Conservation (phyloP, 768 basidiomycete genomes). For the Pholiota conissans region DNA sequence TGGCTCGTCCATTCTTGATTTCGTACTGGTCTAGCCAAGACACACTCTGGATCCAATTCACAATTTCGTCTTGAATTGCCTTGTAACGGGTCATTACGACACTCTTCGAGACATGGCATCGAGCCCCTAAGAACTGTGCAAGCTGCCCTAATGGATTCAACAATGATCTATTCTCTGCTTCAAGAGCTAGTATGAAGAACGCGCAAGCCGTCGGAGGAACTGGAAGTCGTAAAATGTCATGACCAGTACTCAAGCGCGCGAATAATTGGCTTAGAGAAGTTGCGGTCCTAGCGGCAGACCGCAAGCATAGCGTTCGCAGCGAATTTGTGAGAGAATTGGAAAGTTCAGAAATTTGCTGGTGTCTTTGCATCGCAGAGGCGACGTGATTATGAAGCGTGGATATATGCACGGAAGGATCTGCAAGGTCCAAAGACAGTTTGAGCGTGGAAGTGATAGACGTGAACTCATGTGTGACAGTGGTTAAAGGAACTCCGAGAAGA, state of each 20-base stretch:
- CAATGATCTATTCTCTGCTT: constrained; percentile 58
- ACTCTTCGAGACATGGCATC: constrained; percentile 48
- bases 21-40: constrained; percentile 72
- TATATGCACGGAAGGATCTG: constrained; percentile 63
- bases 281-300: constrained; percentile 44
- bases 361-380: constrained; percentile 32
- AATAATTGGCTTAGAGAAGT: constrained; percentile 45
- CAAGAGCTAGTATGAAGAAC: constrained; percentile 66
- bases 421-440: constrained; percentile 48
- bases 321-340: constrained; percentile 35
- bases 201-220: constrained; percentile 62
- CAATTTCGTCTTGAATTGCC: constrained; percentile 57
- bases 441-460: constrained; percentile 52
- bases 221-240: constrained; percentile 36
- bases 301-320: constrained; percentile 41
- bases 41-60: constrained; percentile 59
- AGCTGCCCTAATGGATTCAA: constrained; percentile 57
- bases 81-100: constrained; percentile 73
- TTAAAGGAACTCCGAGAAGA: constrained; percentile 53
- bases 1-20: constrained; percentile 52
- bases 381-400: constrained; percentile 56
- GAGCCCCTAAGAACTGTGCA: constrained; percentile 53
- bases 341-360: constrained; percentile 31
- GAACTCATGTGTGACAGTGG: constrained; percentile 56
- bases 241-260: constrained; percentile 34